phyloP scores from a whole-genome alignment of 768 basidiomycete genomes.

The Suillus variegatus region DNA sequence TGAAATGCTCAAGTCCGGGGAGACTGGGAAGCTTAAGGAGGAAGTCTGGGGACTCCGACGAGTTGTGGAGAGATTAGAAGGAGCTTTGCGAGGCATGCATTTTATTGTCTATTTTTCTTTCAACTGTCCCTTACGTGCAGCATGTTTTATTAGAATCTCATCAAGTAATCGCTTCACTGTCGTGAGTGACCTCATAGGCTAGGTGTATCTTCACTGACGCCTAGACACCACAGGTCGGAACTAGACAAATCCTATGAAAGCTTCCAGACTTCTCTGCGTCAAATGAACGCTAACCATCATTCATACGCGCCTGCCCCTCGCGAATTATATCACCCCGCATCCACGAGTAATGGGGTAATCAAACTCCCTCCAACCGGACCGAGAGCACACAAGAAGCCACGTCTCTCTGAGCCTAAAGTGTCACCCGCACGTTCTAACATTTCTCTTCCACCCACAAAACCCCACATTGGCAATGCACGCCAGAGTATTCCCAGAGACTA shows the following conservation, averaged over 20 bases:
- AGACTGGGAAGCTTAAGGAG: conserved; percentile 81
- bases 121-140: conserved; percentile 12
- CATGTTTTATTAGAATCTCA: conserved; percentile 64
- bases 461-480: conserved; percentile 17
- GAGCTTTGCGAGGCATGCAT: conserved; percentile 69
- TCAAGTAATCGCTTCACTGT: conserved; percentile 64
- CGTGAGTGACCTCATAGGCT: conserved; percentile 47
- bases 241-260: conserved; percentile 75
- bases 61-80: conserved; percentile 69
- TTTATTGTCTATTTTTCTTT: background rate
- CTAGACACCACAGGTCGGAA: conserved; percentile 54
- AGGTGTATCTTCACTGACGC: conserved; percentile 15
- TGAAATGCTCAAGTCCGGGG: conserved; percentile 67
- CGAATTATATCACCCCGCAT: conserved; percentile 41
- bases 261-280: conserved; percentile 48
- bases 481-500: conserved; percentile 16
- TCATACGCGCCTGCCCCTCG: conserved; percentile 47
- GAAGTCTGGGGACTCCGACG: conserved; percentile 71
- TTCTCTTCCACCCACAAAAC: conserved; percentile 30
- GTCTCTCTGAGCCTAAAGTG: conserved; percentile 56
- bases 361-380: conserved; percentile 78
- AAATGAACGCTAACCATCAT: conserved; percentile 39
- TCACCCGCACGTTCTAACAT: conserved; percentile 35
- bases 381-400: conserved; percentile 77
- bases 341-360: conserved; percentile 33